Evolutionary conservation across 139 green algal species (phyloP), one percentile per base, ranked within the genome.

Genomic region (Micromonas commoda): DNA sequence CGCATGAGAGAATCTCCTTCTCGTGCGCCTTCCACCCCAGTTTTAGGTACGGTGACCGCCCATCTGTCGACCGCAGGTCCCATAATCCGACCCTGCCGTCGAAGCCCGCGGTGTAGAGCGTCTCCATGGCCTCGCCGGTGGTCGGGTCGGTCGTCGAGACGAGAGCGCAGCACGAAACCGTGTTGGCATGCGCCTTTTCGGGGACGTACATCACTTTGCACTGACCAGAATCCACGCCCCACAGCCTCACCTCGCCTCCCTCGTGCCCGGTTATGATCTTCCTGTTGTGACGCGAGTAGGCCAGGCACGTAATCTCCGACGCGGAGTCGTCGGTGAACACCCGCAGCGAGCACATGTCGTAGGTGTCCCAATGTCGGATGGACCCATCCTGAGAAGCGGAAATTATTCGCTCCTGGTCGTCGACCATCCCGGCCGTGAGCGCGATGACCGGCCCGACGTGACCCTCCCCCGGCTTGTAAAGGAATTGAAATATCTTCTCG

Each of bases 311-410:
- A 57, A 92, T 82, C 82, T 92, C 86, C 0, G 76, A 82, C 45
- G 45, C 45, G 51, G 51, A 1, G 68, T 74, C 67, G 24, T 74
- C 71, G 29, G 84, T 35, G 52, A 88, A 74, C 26, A 87, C 81
- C 20, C 85, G 85, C n/a, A 87, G 51, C 77, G 84, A 90, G 0
- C 61, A 63, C 85, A 92, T 88, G 72, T 89, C 84, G 64, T 87
- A 87, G 0, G 86, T 85, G 65, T 79, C 73, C 73, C 73, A 79
- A 54, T 64, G 35, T 16, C 52, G 73, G 39, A 79, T 79, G 24
- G 53, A 45, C 23, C 76, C 52, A 29, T 79, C 73, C 52, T 75
- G 54, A 5, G 73, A 76, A 3, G 53, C 73, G 60, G 29, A 63
- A 31, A 79, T 75, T 16, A 79, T 78, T 9, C 71, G 35, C 29